Percentiles rank a stretch among this genome's conserved stretches.
Conservation (phyloP, 768 basidiomycete species). For the Tricholoma hemisulphureum region DNA sequence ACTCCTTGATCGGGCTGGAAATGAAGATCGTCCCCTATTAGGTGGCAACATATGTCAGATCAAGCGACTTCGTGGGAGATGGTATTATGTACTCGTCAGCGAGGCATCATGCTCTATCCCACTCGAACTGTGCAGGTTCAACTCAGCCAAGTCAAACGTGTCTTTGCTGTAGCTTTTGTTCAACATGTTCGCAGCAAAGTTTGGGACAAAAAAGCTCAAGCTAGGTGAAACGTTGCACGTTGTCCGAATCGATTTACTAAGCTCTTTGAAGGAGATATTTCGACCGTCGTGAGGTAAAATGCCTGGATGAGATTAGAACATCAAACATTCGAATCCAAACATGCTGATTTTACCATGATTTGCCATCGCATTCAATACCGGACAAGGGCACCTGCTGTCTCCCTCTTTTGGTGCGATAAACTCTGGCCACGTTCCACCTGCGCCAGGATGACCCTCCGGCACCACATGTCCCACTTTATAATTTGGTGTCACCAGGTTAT, state of each 20-base stretch:
- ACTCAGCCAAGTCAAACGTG: constrained; percentile 59
- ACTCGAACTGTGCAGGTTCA: constrained; percentile 68
- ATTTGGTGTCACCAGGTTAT: constrained; percentile 49
- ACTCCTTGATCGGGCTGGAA: constrained; percentile 49
- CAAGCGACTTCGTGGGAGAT: background rate
- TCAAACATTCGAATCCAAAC: background rate
- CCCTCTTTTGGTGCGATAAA: constrained; percentile 53
- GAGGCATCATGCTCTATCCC: constrained; percentile 71
- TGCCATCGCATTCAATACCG: constrained; percentile 74
- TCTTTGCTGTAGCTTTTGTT: constrained; percentile 52
- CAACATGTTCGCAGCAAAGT: constrained; percentile 54
- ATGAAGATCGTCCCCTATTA: constrained; percentile 44
- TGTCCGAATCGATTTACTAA: constrained; percentile 39
- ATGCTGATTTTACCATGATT: constrained; percentile 60
- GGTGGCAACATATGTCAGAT: constrained; percentile 18
- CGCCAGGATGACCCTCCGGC: constrained; percentile 52
- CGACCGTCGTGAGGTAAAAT: constrained; percentile 61
- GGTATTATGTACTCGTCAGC: constrained; percentile 48
- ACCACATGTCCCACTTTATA: constrained; percentile 51
- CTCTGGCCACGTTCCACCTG: constrained; percentile 66
- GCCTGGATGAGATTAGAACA: constrained; percentile 32
- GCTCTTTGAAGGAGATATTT: constrained; percentile 58
- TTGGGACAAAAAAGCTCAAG: constrained; percentile 64
- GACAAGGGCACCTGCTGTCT: constrained; percentile 70
- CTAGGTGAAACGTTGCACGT: constrained; percentile 67